phyloP scores from a whole-genome alignment of 2,329 filamentous ascomycete genomes.

The Fusarium ambrosium region DNA sequence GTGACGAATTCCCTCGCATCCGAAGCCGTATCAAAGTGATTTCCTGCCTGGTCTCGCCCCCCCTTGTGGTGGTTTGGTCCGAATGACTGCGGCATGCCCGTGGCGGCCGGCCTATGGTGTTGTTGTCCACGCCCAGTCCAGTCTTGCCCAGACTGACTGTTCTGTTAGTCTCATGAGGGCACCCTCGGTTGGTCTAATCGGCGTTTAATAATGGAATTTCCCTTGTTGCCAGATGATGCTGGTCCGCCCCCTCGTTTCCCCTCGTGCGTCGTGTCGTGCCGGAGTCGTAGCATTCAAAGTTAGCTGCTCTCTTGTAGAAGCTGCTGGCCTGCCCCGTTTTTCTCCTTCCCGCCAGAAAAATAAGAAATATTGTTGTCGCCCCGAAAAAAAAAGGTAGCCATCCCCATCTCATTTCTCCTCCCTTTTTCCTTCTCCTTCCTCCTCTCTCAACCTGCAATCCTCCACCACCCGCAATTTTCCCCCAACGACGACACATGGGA shows the following conservation, averaged over 20 bases:
- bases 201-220: slow-evolving; percentile 49
- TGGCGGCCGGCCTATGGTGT: neutral
- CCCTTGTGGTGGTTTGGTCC: slow-evolving; percentile 30
- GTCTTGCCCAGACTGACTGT: neutral
- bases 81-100: slow-evolving; percentile 11
- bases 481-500: slow-evolving; percentile 52
- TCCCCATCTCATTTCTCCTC: slow-evolving; percentile 58
- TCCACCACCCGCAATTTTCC: slow-evolving; percentile 48
- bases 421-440: slow-evolving; percentile 41
- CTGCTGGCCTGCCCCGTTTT: slow-evolving; percentile 61
- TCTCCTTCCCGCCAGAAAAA: slow-evolving; percentile 59
- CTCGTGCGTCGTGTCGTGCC: slow-evolving; percentile 44
- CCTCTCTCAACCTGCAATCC: slow-evolving; percentile 42
- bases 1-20: slow-evolving; percentile 26
- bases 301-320: slow-evolving; percentile 37
- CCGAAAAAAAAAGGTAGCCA: slow-evolving; percentile 67
- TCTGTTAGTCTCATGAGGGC: slow-evolving; percentile 25
- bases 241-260: slow-evolving; percentile 41
- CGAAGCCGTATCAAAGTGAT: slow-evolving; percentile 18
- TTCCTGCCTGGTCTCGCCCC: slow-evolving; percentile 12
- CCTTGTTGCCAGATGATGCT: slow-evolving; percentile 46
- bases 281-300: slow-evolving; percentile 45
- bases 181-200: slow-evolving; percentile 41
- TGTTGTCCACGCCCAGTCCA: slow-evolving; percentile 4
- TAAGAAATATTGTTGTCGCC: slow-evolving; percentile 59